Evolutionary conservation across 2,329 filamentous ascomycete genomes (phyloP).

Genomic region (Dothidotthia symphoricarpi): DNA sequence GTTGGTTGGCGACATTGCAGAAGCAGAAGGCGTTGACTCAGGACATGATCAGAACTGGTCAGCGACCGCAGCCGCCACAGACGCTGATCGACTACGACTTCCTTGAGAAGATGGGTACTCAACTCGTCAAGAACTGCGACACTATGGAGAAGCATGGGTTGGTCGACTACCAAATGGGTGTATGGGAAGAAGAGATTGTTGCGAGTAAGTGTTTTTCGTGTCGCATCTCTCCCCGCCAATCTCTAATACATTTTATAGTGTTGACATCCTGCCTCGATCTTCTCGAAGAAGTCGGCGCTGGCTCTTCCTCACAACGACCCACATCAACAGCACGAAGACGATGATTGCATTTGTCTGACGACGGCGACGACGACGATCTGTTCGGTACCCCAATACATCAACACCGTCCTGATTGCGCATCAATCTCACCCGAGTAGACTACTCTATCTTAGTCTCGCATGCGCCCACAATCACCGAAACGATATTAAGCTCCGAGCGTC

Average conservation of each 20-base stretch:
- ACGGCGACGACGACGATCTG: background rate
- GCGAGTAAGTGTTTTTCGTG: conserved; percentile 59
- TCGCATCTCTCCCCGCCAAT: background rate
- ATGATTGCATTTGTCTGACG: conserved; percentile 17
- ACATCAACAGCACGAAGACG: conserved; percentile 35
- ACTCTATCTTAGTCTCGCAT: no score
- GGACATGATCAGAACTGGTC: conserved; percentile 58
- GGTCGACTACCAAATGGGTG: conserved; percentile 95
- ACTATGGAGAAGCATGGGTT: conserved; percentile 86
- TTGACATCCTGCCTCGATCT: conserved; percentile 55
- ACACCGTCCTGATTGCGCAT: no score
- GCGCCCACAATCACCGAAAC: no score
- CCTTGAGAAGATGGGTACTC: conserved; percentile 76
- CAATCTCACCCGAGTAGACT: no score
- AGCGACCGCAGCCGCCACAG: conserved; percentile 58
- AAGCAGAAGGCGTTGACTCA: conserved; percentile 75
- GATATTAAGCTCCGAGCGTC: no score
- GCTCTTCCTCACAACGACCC: conserved; percentile 32
- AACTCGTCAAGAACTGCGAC: conserved; percentile 80
- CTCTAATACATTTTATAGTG: conserved; percentile 42
- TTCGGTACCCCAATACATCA: no score
- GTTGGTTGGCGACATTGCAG: conserved; percentile 81
- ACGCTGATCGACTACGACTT: conserved; percentile 66
- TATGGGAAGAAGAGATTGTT: conserved; percentile 92
- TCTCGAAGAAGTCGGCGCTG: conserved; percentile 45